phyloP scores from a whole-genome alignment of 2,329 filamentous ascomycete genomes.

The Alternaria sp. region DNA sequence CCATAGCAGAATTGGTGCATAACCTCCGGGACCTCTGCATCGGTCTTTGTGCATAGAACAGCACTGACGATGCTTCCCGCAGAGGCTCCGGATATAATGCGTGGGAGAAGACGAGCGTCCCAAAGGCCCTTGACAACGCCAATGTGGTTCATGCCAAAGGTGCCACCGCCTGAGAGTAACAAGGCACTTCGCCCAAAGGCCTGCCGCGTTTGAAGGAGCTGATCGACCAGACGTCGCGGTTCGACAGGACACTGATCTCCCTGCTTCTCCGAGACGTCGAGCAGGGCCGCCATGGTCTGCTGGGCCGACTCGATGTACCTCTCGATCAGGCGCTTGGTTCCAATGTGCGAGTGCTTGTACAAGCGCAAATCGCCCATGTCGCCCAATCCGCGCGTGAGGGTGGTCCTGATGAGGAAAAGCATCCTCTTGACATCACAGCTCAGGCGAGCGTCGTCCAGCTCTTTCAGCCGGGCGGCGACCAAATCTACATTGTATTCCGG shows the following conservation, averaged over 20 bases:
- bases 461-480: slow-evolving; percentile 72
- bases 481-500: slow-evolving; percentile 75
- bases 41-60: slow-evolving; percentile 78
- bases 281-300: slow-evolving; percentile 74
- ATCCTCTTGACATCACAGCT: slow-evolving; percentile 77
- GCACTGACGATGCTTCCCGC: slow-evolving; percentile 87
- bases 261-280: slow-evolving; percentile 66
- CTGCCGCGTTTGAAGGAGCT: slow-evolving; percentile 75
- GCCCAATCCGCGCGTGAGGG: slow-evolving; percentile 80
- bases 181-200: slow-evolving; percentile 86
- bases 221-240: slow-evolving; percentile 69
- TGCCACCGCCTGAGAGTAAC: slow-evolving; percentile 83
- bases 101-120: slow-evolving; percentile 76
- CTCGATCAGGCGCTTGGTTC: slow-evolving; percentile 88
- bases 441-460: slow-evolving; percentile 76
- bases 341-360: slow-evolving; percentile 84
- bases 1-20: slow-evolving; percentile 77
- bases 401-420: slow-evolving; percentile 81
- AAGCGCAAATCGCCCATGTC: slow-evolving; percentile 84
- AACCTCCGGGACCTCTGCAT: slow-evolving; percentile 77
- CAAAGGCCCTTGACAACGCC: slow-evolving; percentile 85
- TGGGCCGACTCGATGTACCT: slow-evolving; percentile 82
- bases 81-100: slow-evolving; percentile 87
- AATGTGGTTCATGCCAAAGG: slow-evolving; percentile 91
- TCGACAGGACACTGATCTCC: slow-evolving; percentile 63